These are phyloP conservation scores for Aspergillus udagawae DNA, from an alignment of 2,329 filamentous ascomycete species.

Conservation along the genomic window DNA sequence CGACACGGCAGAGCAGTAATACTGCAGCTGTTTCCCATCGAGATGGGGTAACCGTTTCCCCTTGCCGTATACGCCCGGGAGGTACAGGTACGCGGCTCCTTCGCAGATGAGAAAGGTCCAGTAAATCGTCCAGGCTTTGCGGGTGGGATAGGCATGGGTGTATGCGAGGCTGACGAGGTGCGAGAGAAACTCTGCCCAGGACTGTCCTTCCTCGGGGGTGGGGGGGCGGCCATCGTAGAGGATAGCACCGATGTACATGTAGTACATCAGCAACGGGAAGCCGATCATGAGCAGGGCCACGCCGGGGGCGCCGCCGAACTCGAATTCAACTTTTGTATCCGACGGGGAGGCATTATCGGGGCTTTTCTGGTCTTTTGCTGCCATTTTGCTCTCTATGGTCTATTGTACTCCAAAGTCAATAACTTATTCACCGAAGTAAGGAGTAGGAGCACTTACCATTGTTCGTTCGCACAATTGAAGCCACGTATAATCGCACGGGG, in stretches of 20 bases:
- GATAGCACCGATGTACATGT: constrained; percentile 95
- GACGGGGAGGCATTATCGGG: background rate
- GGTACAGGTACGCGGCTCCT: constrained; percentile 71
- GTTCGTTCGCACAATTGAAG: background rate
- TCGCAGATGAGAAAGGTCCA: constrained; percentile 89
- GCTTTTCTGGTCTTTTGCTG: background rate
- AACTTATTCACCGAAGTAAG: background rate
- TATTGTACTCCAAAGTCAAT: background rate
- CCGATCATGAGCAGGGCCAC: constrained; percentile 77
- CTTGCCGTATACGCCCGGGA: constrained; percentile 81
- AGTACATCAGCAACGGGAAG: constrained; percentile 93
- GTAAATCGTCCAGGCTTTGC: constrained; percentile 85
- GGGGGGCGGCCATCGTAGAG: constrained; percentile 86
- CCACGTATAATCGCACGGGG: background rate
- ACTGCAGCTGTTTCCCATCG: constrained; percentile 76
- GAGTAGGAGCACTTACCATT: background rate
- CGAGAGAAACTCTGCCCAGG: constrained; percentile 62
- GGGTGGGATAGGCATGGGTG: constrained; percentile 75
- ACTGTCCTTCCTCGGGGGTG: constrained; percentile 59
- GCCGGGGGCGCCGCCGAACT: constrained; percentile 83
- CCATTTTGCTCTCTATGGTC: background rate
- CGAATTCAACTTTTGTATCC: constrained; percentile 36
- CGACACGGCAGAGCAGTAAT: constrained; percentile 86
- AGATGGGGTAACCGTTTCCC: constrained; percentile 83
- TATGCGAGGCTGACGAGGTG: constrained; percentile 70